Evolutionary conservation across 306 rosid species (phyloP).

Genomic region (Quercus robur): DNA sequence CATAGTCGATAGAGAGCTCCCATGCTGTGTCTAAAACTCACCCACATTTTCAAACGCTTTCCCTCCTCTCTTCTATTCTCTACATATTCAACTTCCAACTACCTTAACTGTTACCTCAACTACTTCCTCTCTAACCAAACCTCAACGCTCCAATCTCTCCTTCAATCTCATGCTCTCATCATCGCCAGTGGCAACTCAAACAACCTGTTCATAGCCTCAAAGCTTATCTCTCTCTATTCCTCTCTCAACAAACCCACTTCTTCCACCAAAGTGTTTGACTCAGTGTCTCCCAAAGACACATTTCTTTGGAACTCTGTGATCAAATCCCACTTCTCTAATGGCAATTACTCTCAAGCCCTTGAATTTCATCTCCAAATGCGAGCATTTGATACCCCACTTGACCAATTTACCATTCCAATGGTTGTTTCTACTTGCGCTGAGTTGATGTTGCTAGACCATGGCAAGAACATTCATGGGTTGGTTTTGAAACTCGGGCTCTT

Average conservation of each 20-base stretch:
- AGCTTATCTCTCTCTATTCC: conserved; percentile 65
- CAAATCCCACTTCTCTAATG: conserved; percentile 65
- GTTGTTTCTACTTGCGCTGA: conserved; percentile 54
- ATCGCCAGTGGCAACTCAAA: conserved; percentile 69
- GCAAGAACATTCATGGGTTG: conserved; percentile 15
- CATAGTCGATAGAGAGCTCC: not conserved
- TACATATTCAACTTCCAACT: conserved; percentile 14
- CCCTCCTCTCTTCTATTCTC: conserved; percentile 10
- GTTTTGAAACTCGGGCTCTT: too few relatives aligned
- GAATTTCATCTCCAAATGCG: conserved; percentile 54
- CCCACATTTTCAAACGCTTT: conserved; percentile 12
- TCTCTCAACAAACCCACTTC: conserved; percentile 34
- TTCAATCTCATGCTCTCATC: conserved; percentile 52
- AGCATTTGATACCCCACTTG: conserved; percentile 32
- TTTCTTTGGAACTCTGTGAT: conserved; percentile 79
- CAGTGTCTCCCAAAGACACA: conserved; percentile 42
- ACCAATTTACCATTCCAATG: conserved; percentile 64
- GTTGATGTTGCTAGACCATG: conserved; percentile 29
- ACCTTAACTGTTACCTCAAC: conserved; percentile 23
- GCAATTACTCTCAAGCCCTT: conserved; percentile 32
- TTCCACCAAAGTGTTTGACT: conserved; percentile 41
- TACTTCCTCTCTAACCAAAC: conserved; percentile 39
- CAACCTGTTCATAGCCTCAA: conserved; percentile 67
- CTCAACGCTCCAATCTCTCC: conserved; percentile 43
- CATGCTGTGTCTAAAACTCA: conserved; percentile 8